Evolutionary conservation across 192 early-diverging fungal species (phyloP).

Genomic region (Pecoramyces ruminantium): DNA sequence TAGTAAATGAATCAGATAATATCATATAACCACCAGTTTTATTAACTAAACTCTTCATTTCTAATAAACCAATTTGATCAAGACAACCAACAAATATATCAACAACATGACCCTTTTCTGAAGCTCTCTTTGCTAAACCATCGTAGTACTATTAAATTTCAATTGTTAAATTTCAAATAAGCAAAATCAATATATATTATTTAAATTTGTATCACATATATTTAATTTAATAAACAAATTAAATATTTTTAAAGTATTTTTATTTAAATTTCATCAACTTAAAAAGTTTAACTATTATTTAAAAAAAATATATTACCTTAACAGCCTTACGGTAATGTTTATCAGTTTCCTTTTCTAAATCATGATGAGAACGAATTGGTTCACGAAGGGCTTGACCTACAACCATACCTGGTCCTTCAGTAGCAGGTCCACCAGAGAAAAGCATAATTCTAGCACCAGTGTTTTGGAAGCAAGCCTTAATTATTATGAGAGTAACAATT

Average conservation of each 20-base stretch:
- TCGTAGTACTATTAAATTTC: conserved; percentile 64
- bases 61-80: conserved; percentile 90
- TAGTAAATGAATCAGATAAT: conserved; percentile 88
- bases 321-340: conserved; percentile 82
- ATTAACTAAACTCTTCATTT: conserved; percentile 86
- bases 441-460: conserved; percentile 83
- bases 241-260: too few relatives aligned
- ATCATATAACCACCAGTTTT: conserved; percentile 84
- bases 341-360: conserved; percentile 87
- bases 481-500: too few relatives aligned
- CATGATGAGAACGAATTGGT: conserved; percentile 88
- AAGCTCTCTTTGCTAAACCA: conserved; percentile 61
- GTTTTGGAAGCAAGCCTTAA: conserved; percentile 74
- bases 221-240: too few relatives aligned
- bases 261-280: too few relatives aligned
- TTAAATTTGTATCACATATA: not conserved
- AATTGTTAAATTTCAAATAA: too few relatives aligned
- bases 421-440: conserved; percentile 81
- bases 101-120: conserved; percentile 75
- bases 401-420: conserved; percentile 90
- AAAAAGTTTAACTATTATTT: too few relatives aligned
- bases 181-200: not conserved
- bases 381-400: conserved; percentile 83
- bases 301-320: conserved; percentile 30
- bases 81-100: conserved; percentile 97